Percentiles rank a stretch among this genome's conserved stretches.
Conservation (phyloP, 148 eudicot species). For the Rhododendron ovatum region DNA sequence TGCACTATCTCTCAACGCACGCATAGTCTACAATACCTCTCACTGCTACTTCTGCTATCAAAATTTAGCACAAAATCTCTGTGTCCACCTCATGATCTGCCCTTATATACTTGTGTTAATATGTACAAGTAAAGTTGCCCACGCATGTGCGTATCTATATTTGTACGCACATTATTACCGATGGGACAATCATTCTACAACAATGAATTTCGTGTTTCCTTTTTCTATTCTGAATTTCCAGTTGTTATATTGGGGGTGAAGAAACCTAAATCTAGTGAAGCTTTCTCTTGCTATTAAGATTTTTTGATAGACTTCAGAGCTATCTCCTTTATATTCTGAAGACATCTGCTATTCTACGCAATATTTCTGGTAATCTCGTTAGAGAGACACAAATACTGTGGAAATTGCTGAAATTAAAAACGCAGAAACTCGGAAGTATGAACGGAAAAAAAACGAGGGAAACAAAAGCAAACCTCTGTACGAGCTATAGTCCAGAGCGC, state of each 20-base stretch:
- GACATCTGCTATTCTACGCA: background rate
- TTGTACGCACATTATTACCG: background rate
- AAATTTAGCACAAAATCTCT: background rate
- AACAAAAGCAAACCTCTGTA: slow-evolving; percentile 45
- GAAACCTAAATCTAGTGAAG: background rate
- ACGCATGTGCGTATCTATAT: background rate
- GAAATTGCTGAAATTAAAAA: background rate
- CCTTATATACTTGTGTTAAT: background rate
- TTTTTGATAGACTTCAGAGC: background rate
- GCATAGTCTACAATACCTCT: background rate
- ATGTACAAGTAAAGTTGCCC: background rate
- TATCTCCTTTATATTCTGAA: background rate
- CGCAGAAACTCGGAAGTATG: background rate
- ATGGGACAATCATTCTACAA: background rate
- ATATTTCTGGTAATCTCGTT: background rate
- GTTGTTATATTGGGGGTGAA: background rate
- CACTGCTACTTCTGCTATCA: background rate
- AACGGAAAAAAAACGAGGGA: background rate
- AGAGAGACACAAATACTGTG: background rate
- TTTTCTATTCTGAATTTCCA: background rate
- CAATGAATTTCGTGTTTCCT: background rate
- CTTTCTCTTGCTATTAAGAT: background rate
- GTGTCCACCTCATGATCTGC: background rate
- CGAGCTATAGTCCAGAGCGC: slow-evolving; percentile 90
- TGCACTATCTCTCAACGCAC: background rate